A percentile compares a stretch with the other conserved stretches of the same genome.
These are phyloP conservation scores for Chlorencoelia australis DNA, from an alignment of 2,329 filamentous ascomycete genomes.

Conservation along the genomic window DNA sequence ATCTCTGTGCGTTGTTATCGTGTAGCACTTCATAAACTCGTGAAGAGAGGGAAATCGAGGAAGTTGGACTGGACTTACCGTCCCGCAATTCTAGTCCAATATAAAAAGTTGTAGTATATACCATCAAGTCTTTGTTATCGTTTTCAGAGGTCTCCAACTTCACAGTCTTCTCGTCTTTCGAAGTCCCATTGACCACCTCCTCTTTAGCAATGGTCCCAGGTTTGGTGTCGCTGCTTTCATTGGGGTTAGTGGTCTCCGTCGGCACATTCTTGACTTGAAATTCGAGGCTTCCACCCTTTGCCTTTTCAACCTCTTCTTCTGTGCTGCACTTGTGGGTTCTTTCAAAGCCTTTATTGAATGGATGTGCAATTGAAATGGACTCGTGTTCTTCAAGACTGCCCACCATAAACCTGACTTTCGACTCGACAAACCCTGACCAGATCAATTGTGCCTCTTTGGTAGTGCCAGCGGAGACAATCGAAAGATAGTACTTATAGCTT, in stretches of 20 bases:
- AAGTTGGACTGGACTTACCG: conserved; percentile 41
- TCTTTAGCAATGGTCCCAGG: conserved; percentile 31
- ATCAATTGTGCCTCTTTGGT: conserved; percentile 75
- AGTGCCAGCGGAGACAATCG: conserved; percentile 71
- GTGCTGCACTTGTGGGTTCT: conserved; percentile 61
- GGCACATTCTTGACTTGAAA: conserved; percentile 39
- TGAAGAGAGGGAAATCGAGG: too few species aligned
- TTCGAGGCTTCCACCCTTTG: conserved; percentile 50
- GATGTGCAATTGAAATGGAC: conserved; percentile 74
- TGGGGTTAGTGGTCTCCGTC: conserved; percentile 20
- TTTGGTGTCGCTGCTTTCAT: conserved; percentile 34
- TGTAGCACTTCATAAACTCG: too few species aligned
- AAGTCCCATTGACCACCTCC: conserved; percentile 16
- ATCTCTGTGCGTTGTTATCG: too few species aligned
- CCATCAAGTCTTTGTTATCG: conserved; percentile 25
- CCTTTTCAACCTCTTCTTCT: conserved; percentile 50
- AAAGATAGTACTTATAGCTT: conserved; percentile 93
- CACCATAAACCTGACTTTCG: conserved; percentile 80
- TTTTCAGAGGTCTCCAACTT: conserved; percentile 29
- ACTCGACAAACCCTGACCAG: conserved; percentile 90
- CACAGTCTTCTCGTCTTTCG: conserved; percentile 21
- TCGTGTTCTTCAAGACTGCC: conserved; percentile 71
- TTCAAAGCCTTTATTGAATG: conserved; percentile 89
- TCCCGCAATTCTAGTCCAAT: conserved; percentile 74
- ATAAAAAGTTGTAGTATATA: conserved; percentile 91